phyloP scores from a whole-genome alignment of 345 rosid species.

The Carallia brachiata region DNA sequence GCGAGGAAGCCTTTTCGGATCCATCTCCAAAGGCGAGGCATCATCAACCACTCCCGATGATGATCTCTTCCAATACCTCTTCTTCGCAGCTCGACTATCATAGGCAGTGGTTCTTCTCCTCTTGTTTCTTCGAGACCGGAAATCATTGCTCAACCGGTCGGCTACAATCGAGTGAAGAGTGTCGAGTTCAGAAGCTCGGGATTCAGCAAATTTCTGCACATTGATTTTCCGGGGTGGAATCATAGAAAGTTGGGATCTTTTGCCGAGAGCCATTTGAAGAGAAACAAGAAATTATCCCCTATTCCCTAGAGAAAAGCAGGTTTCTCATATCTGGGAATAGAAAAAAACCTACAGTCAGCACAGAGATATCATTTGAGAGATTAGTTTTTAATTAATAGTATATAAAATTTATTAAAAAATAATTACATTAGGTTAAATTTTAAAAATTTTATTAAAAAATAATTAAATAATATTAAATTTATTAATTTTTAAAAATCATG shows the following conservation, averaged over 20 bases:
- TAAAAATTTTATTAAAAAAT: no score
- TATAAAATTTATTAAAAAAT: no score
- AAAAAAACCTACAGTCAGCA: no score
- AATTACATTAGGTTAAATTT: no score
- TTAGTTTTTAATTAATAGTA: no score
- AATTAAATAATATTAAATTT: no score
- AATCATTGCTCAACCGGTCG: slow-evolving; percentile 51
- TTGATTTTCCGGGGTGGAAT: slow-evolving; percentile 58
- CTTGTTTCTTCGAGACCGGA: slow-evolving; percentile 62
- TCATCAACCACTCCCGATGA: slow-evolving; percentile 25
- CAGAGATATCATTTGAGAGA: no score
- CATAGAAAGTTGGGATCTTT: slow-evolving; percentile 23
- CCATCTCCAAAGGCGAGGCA: slow-evolving; percentile 15
- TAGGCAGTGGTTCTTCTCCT: slow-evolving; percentile 78
- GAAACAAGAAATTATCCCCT: no score
- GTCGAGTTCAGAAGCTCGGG: slow-evolving; percentile 68
- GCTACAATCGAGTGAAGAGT: slow-evolving; percentile 59
- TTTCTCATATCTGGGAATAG: no score
- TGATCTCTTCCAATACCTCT: slow-evolving; percentile 44
- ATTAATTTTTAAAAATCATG: no score
- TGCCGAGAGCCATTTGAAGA: slow-evolving; percentile 37
- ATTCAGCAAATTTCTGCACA: slow-evolving; percentile 64
- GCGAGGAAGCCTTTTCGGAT: slow-evolving; percentile 40
- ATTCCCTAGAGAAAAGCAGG: no score
- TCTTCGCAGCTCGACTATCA: slow-evolving; percentile 49